Conservation (phyloP, 2,329 filamentous ascomycete genomes). For the Tolypocladium inflatum region DNA sequence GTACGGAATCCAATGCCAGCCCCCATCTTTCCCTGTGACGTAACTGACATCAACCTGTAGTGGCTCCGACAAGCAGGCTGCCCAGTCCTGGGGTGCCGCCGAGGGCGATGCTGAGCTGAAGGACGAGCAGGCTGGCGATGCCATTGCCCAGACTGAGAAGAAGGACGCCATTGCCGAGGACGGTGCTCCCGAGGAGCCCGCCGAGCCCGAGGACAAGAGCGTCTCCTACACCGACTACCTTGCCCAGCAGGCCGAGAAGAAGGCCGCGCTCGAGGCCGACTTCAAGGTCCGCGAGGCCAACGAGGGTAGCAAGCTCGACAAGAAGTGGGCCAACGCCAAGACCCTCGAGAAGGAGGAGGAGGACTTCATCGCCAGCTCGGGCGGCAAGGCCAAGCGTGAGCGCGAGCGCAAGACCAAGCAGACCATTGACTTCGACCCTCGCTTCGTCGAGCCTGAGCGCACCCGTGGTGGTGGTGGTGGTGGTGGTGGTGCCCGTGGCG, state of each 20-base stretch:
- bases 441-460: conserved; percentile 63
- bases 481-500: no score
- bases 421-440: conserved; percentile 78
- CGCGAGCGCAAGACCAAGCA: conserved; percentile 91
- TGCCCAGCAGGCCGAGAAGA: conserved; percentile 63
- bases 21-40: background rate
- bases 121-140: conserved; percentile 86
- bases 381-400: conserved; percentile 74
- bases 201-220: conserved; percentile 73
- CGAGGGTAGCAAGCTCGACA: conserved; percentile 78
- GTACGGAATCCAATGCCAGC: conserved; percentile 26
- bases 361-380: conserved; percentile 65
- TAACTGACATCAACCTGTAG: conserved; percentile 28
- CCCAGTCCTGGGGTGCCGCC: conserved; percentile 78
- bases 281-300: conserved; percentile 80
- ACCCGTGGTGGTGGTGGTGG: conserved; percentile 40
- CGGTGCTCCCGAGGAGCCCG: conserved; percentile 33
- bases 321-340: conserved; percentile 90
- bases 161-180: conserved; percentile 55
- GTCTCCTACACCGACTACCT: conserved; percentile 88
- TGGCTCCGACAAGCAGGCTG: conserved; percentile 78
- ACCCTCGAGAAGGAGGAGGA: conserved; percentile 56
- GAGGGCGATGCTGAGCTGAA: conserved; percentile 77
- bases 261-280: conserved; percentile 53
- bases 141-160: conserved; percentile 77